Base-by-base conservation (phyloP, 2,329 filamentous ascomycete species). In the Trichoderma sp. region DNA sequence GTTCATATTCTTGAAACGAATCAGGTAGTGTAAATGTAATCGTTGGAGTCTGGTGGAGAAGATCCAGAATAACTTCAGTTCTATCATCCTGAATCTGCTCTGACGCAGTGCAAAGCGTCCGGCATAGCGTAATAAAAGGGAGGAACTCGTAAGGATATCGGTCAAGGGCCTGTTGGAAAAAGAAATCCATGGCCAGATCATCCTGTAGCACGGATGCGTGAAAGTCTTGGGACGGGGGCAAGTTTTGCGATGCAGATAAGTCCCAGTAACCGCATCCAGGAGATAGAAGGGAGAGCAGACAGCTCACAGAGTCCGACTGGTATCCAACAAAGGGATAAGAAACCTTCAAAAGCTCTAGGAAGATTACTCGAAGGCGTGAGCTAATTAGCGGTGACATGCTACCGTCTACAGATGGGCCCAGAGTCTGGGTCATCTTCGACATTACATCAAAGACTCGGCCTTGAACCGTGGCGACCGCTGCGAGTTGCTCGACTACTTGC, bases 141-240 rank as follows among this genome's bases (percentile, higher is more conserved):
- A 89, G 79, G 58, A 92, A 90, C 79, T 97, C 95, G 78, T 92
- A 95, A 0, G 95, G 95, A 76, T 94, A 97, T 67, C 95, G 89
- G 70, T 87, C 86, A 54, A 90, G 85, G 7, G 94, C 89, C 76
- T 91, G 87, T 60, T 87, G 83, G 37, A 97, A 87, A 71, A 85
- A 88, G 61, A 81, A 82, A 26, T 83, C 83, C 75, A 91, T 83
- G 21, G 93, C 76, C 52, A 75, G 73, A 11, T 80, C 76, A 59
- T 81, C 79, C 10, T 79, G 76, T 8, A 80, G 59, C 76, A 80
- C 78, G 14, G 74, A 75, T 16, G 77, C 74, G 13, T 77, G 72
- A 26, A 79, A 73, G 72, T 79, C 80, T 69, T 79, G 77, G 54
- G 75, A 73, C 30, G 75, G 70, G 21, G 73, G 74, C 11, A 80